A percentile compares a stretch with the other conserved stretches of the same genome.
phyloP scores from a whole-genome alignment of 768 basidiomycete genomes.

The Phylloporus arenicola region DNA sequence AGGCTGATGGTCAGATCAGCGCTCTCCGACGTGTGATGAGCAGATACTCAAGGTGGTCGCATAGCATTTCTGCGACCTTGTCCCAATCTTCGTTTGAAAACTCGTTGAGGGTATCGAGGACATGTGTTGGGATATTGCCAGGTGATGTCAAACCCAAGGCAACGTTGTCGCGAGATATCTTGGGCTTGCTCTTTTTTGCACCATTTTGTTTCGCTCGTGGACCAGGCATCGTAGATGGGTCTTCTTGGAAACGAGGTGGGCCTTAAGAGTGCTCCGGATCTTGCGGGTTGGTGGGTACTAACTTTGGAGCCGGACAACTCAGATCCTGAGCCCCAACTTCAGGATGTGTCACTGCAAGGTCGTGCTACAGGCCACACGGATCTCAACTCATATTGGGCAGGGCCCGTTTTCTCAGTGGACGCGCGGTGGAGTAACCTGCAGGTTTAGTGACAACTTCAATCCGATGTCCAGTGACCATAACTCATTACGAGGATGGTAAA shows the following conservation, averaged over 20 bases:
- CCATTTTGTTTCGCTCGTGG: slow-evolving; percentile 19
- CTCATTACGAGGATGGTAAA: no score
- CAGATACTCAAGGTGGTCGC: slow-evolving; percentile 37
- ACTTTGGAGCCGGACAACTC: no score
- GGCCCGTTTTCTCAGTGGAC: no score
- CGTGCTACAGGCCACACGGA: no score
- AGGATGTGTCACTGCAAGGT: no score
- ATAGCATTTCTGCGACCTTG: slow-evolving; percentile 41
- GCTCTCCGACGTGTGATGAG: neutral
- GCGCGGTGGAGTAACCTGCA: no score
- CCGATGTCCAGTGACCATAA: no score
- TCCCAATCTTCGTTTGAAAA: slow-evolving; percentile 43
- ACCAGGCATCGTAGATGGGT: slow-evolving; percentile 14
- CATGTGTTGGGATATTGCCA: neutral
- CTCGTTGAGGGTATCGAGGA: slow-evolving; percentile 10
- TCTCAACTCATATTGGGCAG: no score
- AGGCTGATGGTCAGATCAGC: slow-evolving; percentile 36
- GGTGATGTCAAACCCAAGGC: neutral
- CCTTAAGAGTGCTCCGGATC: neutral
- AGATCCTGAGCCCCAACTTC: no score
- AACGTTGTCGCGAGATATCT: neutral
- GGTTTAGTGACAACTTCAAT: no score
- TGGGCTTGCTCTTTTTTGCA: slow-evolving; percentile 15
- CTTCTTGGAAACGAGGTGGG: neutral
- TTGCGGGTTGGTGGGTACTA: no score